These are phyloP conservation scores for Colletotrichum lentis DNA, from an alignment of 2,329 filamentous ascomycete species.

Conservation along the genomic window DNA sequence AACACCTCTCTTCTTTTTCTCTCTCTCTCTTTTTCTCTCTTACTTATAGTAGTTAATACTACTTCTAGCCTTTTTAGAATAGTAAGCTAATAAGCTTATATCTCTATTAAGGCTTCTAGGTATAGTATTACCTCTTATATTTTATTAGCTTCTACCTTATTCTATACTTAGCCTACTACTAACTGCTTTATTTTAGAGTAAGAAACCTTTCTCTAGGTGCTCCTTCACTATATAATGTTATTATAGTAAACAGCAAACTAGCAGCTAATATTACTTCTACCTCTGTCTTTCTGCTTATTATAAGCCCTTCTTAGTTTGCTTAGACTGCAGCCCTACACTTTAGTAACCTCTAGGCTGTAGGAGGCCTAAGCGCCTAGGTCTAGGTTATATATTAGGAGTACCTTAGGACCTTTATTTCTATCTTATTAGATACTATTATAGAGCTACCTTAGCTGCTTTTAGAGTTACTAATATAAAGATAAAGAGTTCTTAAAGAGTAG, in stretches of 20 bases:
- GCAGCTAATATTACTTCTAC: not conserved
- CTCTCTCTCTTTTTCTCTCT: too few relatives aligned
- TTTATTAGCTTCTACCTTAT: too few relatives aligned
- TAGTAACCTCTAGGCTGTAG: not conserved
- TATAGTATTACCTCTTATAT: too few relatives aligned
- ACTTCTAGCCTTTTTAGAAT: too few relatives aligned
- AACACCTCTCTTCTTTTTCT: too few relatives aligned
- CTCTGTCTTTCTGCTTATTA: constrained; percentile 14
- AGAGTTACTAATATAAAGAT: not conserved
- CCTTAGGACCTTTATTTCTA: not conserved
- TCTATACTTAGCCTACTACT: too few relatives aligned
- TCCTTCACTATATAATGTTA: constrained; percentile 1
- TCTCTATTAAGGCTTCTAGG: too few relatives aligned
- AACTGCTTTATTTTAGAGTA: too few relatives aligned
- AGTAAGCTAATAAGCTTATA: too few relatives aligned
- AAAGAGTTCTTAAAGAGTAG: not conserved
- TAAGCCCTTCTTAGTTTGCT: not conserved
- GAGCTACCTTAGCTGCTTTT: not conserved
- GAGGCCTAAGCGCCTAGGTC: not conserved
- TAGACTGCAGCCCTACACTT: not conserved
- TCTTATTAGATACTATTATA: not conserved
- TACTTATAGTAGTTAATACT: too few relatives aligned
- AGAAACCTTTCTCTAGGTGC: too few relatives aligned
- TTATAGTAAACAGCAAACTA: not conserved
- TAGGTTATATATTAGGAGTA: not conserved